phyloP scores from a whole-genome alignment of 164 flowering plant genomes.

The Piper longum region DNA sequence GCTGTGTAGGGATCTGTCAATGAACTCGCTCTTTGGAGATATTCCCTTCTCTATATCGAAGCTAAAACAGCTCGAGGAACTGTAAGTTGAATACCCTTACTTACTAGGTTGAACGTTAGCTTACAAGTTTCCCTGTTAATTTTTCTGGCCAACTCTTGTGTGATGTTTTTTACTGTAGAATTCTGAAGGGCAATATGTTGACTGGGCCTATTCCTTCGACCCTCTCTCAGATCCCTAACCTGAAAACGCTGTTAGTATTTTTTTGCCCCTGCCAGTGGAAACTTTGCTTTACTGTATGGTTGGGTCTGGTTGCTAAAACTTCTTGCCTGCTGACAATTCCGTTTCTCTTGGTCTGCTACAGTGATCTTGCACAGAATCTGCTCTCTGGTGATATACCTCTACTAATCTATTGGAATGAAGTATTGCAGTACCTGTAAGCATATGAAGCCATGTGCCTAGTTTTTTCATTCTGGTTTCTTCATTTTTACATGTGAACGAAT shows the following conservation, averaged over 20 bases:
- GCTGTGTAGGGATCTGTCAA: conserved; percentile 57
- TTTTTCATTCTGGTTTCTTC: not conserved
- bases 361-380: conserved; percentile 87
- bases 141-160: not conserved
- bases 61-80: conserved; percentile 60
- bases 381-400: conserved; percentile 81
- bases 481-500: not conserved
- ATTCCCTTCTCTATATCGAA: conserved; percentile 76
- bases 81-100: conserved; percentile 32
- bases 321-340: not conserved
- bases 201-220: conserved; percentile 93
- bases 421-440: conserved; percentile 77
- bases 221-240: conserved; percentile 72
- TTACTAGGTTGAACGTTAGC: not conserved
- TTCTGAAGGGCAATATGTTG: conserved; percentile 66
- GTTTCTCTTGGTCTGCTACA: conserved; percentile 6
- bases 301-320: not conserved
- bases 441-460: not conserved
- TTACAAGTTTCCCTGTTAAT: not conserved
- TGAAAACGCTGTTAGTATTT: conserved; percentile 57
- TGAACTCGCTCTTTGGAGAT: conserved; percentile 61
- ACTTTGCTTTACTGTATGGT: not conserved
- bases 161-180: conserved; percentile 22
- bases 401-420: conserved; percentile 89
- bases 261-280: not conserved